phyloP scores from a whole-genome alignment of 1,284 basidiomycete species.

The Calocybe gambosa region DNA sequence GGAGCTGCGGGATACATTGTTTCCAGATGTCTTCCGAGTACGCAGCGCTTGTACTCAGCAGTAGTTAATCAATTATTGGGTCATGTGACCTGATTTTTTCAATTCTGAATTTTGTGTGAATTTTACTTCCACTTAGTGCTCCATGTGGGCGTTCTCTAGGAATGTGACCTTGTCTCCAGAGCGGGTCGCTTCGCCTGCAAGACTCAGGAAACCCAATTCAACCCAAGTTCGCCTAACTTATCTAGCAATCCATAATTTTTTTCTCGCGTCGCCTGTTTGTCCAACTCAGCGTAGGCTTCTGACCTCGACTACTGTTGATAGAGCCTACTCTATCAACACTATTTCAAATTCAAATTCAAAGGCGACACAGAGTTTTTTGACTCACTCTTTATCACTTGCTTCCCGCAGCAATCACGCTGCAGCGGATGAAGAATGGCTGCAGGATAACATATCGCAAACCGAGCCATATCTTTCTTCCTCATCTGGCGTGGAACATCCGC shows the following conservation, averaged over 20 bases:
- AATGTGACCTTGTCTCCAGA: not conserved
- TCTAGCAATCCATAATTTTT: slow-evolving; percentile 15
- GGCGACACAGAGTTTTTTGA: slow-evolving; percentile 4
- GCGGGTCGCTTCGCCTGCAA: not conserved
- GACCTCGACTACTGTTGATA: slow-evolving; percentile 4
- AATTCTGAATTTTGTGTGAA: not conserved
- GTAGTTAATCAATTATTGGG: not conserved
- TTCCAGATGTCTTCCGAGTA: no score
- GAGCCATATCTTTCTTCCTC: slow-evolving; percentile 1
- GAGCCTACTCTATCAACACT: slow-evolving; percentile 11
- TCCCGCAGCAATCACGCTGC: slow-evolving; percentile 10
- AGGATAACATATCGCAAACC: slow-evolving; percentile 16
- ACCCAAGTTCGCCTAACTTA: slow-evolving; percentile 12
- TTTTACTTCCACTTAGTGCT: not conserved
- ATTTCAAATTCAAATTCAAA: slow-evolving; percentile 12
- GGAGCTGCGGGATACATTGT: no score
- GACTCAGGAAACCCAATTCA: not conserved
- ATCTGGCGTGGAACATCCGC: slow-evolving; percentile 9
- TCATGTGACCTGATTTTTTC: not conserved
- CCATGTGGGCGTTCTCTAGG: not conserved
- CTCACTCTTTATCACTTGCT: not conserved
- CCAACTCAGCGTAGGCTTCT: slow-evolving; percentile 12
- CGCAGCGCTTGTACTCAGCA: no score
- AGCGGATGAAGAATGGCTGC: slow-evolving; percentile 24
- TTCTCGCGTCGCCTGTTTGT: slow-evolving; percentile 11